Evolutionary conservation across 768 basidiomycete genomes (phyloP).

Genomic region (Amanita rimosa): DNA sequence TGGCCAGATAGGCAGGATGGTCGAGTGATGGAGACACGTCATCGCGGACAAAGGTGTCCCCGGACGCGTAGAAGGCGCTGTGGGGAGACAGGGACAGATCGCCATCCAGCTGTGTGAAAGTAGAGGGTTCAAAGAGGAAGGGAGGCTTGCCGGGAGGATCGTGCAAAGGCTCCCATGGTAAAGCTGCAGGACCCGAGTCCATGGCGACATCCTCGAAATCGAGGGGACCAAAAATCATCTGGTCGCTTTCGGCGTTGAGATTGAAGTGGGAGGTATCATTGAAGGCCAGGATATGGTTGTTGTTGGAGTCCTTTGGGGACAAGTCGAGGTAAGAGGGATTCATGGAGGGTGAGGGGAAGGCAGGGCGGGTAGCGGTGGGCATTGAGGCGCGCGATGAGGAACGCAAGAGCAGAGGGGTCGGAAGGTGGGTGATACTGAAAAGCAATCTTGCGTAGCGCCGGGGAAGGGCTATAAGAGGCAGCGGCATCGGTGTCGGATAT

Average conservation of each 20-base stretch:
- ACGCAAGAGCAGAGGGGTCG: constrained; percentile 16
- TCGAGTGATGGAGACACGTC: constrained; percentile 33
- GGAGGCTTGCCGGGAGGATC: constrained; percentile 29
- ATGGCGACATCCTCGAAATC: constrained; percentile 39
- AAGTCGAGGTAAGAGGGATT: constrained; percentile 8
- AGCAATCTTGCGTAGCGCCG: constrained; percentile 16
- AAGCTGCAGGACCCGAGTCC: constrained; percentile 15
- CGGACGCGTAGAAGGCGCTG: constrained; percentile 25
- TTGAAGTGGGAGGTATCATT: constrained; percentile 23
- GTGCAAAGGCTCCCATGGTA: constrained; percentile 25
- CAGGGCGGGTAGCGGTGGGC: constrained; percentile 28
- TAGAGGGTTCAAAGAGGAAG: constrained; percentile 20
- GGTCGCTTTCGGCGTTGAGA: constrained; percentile 28
- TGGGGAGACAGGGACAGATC: constrained; percentile 28
- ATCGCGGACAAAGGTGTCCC: constrained; percentile 24
- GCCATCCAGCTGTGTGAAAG: constrained; percentile 17
- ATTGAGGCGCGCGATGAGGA: constrained; percentile 26
- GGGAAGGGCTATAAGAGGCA: constrained; percentile 30
- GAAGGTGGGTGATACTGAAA: constrained; percentile 19
- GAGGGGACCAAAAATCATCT: constrained; percentile 47
- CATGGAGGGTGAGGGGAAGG: constrained; percentile 17
- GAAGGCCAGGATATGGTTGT: constrained; percentile 23
- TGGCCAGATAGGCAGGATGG: constrained; percentile 32
- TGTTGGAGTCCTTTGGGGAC: constrained; percentile 16
- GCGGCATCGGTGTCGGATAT: constrained; percentile 9